A percentile compares a stretch with the other conserved stretches of the same genome.
phyloP scores from a whole-genome alignment of 2,329 filamentous ascomycete species.

The Fusarium sarcochroum region DNA sequence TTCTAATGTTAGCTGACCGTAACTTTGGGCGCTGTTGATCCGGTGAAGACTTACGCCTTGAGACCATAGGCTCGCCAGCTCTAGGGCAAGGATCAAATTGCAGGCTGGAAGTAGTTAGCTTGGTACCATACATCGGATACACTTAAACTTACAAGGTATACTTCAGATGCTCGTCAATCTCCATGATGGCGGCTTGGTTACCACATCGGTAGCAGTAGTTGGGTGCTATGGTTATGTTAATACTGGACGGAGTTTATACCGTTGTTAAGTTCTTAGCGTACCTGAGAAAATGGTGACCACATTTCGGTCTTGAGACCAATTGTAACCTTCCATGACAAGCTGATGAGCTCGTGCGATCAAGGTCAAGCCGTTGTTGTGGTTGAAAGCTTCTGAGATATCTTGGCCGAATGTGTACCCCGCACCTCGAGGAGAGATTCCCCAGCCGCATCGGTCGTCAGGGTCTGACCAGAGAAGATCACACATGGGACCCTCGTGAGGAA shows the following conservation, averaged over 20 bases:
- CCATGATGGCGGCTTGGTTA: slow-evolving; percentile 99
- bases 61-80: slow-evolving; percentile 98
- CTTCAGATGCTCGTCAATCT: slow-evolving; percentile 99
- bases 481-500: slow-evolving; percentile 98
- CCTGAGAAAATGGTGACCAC: slow-evolving; percentile 99
- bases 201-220: slow-evolving; percentile 99
- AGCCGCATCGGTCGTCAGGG: slow-evolving; percentile 95
- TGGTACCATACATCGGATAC: neutral
- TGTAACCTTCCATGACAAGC: slow-evolving; percentile 99
- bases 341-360: slow-evolving; percentile 97
- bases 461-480: slow-evolving; percentile 98
- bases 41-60: slow-evolving; percentile 75
- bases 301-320: slow-evolving; percentile 98
- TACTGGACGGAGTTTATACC: neutral
- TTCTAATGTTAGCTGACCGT: slow-evolving; percentile 39
- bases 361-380: slow-evolving; percentile 98
- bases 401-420: slow-evolving; percentile 96
- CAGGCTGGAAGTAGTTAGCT: slow-evolving; percentile 72
- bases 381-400: slow-evolving; percentile 98
- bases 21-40: neutral
- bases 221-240: slow-evolving; percentile 67
- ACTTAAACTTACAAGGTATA: slow-evolving; percentile 90
- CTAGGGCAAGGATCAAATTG: slow-evolving; percentile 99
- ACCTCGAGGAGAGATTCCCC: slow-evolving; percentile 95
- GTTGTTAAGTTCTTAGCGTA: slow-evolving; percentile 55